Evolutionary conservation across 345 rosid species (phyloP).

Genomic region (Toxicodendron radicans): DNA sequence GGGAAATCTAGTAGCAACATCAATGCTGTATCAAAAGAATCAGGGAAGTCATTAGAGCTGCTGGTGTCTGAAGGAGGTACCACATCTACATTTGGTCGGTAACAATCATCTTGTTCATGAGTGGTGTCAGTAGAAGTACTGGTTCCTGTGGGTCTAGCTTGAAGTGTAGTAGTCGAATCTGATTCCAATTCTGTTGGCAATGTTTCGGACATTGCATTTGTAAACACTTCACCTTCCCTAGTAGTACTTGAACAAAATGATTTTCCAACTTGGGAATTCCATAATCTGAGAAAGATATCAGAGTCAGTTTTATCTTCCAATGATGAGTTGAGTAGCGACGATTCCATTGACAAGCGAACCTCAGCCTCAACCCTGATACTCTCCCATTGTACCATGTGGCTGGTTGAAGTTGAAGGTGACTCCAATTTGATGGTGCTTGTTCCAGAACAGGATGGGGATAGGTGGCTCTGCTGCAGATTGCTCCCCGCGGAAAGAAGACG

Average conservation of each 20-base stretch:
- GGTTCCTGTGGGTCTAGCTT: too few relatives aligned
- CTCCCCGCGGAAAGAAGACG: conserved; percentile 4
- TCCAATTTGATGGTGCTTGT: conserved; percentile 11
- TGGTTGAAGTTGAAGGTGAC: conserved; percentile 18
- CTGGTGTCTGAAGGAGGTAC: conserved; percentile 26
- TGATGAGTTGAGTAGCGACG: conserved; percentile 13
- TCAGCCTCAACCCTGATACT: conserved; percentile 34
- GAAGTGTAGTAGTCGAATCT: conserved; percentile 1
- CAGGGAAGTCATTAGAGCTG: conserved; percentile 28
- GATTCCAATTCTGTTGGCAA: conserved; percentile 16
- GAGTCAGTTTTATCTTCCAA: conserved; percentile 13
- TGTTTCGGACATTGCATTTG: conserved; percentile 11
- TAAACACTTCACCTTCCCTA: conserved; percentile 17
- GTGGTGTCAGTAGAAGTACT: background rate
- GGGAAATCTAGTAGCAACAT: conserved; percentile 29
- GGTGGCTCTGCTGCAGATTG: background rate
- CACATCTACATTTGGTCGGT: background rate
- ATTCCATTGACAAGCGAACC: conserved; percentile 28
- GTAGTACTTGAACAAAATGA: conserved; percentile 19
- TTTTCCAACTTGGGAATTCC: conserved; percentile 42
- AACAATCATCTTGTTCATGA: too few relatives aligned
- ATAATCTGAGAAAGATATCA: conserved; percentile 31
- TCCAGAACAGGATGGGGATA: conserved; percentile 10
- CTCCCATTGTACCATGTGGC: conserved; percentile 28
- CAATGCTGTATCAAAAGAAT: conserved; percentile 31